Base-by-base conservation (phyloP, 129 eudicot species). In the Arctium lappa region DNA sequence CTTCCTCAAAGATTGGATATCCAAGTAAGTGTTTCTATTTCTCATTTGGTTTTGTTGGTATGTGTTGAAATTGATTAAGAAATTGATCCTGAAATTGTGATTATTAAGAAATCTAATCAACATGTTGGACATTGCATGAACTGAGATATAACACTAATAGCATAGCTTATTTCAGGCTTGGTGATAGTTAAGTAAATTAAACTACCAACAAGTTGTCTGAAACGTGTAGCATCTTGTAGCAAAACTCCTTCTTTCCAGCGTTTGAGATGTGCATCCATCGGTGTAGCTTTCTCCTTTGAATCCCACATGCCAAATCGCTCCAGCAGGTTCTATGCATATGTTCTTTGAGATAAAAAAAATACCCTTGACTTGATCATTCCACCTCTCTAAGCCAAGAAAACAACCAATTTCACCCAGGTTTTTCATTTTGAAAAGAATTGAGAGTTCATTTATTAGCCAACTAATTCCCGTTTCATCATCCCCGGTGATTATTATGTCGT, bases 171-270 rank as follows among this genome's bases (percentile, higher is more conserved):
- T 44, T 79, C 16, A 18, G 68, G 66, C 40, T 66, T 80, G 34
- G 73, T 80, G n/a, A 80, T 56, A 36, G 84, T 80, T 37, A 72
- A 53, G 53, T 80, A 80, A 18, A 80, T 80, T 34, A 80, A 48
- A 29, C 84, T 48, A 1, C 73, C 48, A 69, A 72, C 79, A 34
- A 80, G 73, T 53, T 80, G 78, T 22, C 60, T 34, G 56, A 48
- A 80, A 27, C 36, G 56, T 7, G 8, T 32, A 4, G 36, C 71
- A 22, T 80, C 56, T 2, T 44, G 53, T 5, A 80, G 18, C 22
- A n/a, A 34, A 36, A 50, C 36, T 22, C 84, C 56, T 72, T 72
- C 72, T n/a, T 80, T 80, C 46, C 3, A 5, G 4, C 53, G 12
- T 9, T 80, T 72, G 39, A 53, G 84, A 9, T 80, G 10, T 16